Base-by-base conservation (phyloP, 371 early-diverging fungal species). In the Mucor velutinosus region DNA sequence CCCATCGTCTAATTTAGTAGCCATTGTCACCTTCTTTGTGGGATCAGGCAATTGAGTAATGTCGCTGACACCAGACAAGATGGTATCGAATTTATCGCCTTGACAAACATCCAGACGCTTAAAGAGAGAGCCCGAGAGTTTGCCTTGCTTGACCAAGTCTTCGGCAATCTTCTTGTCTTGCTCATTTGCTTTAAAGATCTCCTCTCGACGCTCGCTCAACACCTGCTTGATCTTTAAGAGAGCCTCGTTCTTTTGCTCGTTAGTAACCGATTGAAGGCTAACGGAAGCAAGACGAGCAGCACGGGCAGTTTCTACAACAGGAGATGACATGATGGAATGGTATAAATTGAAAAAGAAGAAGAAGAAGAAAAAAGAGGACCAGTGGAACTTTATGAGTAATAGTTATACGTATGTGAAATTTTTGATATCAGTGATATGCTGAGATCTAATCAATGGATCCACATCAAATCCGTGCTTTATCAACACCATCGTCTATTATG, bases 21-120 rank as follows among this genome's bases (percentile, higher is more conserved):
- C 94, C 62, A 92, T 73, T 0, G 92, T 91, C 10, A 95, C 89
- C 67, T 92, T 87, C 35, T 77, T 93, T 37, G 90, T 89, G 3
- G 99, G 99, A 74, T 97, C 97, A 17, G 87, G 81, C 39, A 97
- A 86, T 17, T 79, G 69, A 66, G 90, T 93, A 58, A 98, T 94
- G 67, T 97, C 97, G 65, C 90, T 80, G 33, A 98, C 92, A 29
- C 97, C 97, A 58, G 94, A 87, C 41, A 97, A 75, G 76, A 98
- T 88, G 14, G 93, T 87, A 35, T 91, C 87, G 67, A 88, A 96
- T 77, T 98, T 98, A 58, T 87, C 89, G 4, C 85, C 86, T n/a
- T 90, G 92, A 56, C 87, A 87, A 33, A 98, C 86, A 75, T 96
- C 98, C n/a, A 97, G 82, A 10, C 98, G 92, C 72, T 94, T 95